Base-by-base conservation (phyloP, 495 filamentous ascomycete species). In the Hyphodiscus hymeniophilus region DNA sequence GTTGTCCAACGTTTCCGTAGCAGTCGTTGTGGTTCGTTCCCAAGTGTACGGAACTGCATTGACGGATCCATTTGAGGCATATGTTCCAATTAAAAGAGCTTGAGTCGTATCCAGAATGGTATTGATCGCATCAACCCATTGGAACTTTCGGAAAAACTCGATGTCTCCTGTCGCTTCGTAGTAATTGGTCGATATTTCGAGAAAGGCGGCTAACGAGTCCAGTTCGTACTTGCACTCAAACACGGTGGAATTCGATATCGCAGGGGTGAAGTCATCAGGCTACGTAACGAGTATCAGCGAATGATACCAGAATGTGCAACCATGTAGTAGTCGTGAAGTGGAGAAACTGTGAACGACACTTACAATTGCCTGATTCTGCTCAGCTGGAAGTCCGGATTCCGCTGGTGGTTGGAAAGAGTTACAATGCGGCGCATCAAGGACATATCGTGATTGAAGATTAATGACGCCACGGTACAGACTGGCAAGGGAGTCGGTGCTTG, bases 191-290 rank as follows among this genome's bases (percentile, higher is more conserved):
- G 69, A 75, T 16, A 84, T 60, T 58, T 82, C 69, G 12, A 84
- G 59, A 56, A 85, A 84, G 0, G 79, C 74, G 1, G 81, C 80
- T 0, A 85, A 67, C 11, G 72, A 77, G 60, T 84, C 81, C n/a
- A 85, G 67, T 57, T 84, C 81, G 58, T 76, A 83, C 60, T 83
- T 83, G 57, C 72, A 76, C 52, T 75, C 72, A 48, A 74, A 75
- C 3, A 72, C 68, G 4, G 57, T 60, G 2, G 45, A 40, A 35
- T 57, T 63, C 34, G 62, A 55, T 42, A 70, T 71, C 1, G 52
- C 40, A 1, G 68, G 66, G 2, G 41, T 53, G 31, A 59, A 52
- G 2, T 43, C 59, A 42, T 76, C 69, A 1, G 60, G 47, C n/a
- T n/a, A n/a, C n/a, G n/a, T n/a, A n/a, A n/a, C n/a, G n/a, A n/a